A percentile compares a stretch with the other conserved stretches of the same genome.
phyloP scores from a whole-genome alignment of 192 early-diverging fungal genomes.

The Radiomyces spectabilis region DNA sequence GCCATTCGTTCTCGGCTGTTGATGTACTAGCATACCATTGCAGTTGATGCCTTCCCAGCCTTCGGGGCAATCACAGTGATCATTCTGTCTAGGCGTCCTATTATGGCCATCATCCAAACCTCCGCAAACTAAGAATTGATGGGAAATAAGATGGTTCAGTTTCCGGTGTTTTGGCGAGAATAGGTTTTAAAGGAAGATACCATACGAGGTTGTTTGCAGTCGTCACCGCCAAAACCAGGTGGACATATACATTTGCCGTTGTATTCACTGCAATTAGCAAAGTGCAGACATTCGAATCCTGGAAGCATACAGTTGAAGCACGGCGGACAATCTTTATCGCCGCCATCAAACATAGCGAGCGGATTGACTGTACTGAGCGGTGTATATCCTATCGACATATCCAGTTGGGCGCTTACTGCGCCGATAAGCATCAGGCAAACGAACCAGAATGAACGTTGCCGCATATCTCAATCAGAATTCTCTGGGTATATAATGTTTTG shows the following conservation, averaged over 20 bases:
- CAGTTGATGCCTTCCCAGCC: conserved; percentile 95
- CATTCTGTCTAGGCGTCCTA: conserved; percentile 44
- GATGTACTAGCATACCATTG: conserved; percentile 49
- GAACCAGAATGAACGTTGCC: too few relatives aligned
- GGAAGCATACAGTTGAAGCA: conserved; percentile 85
- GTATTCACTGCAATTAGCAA: conserved; percentile 64
- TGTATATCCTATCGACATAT: too few relatives aligned
- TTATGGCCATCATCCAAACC: conserved; percentile 58
- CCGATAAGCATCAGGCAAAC: too few relatives aligned
- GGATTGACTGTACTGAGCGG: too few relatives aligned
- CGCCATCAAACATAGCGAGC: too few relatives aligned
- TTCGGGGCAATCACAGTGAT: conserved; percentile 67
- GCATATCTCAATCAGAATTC: too few relatives aligned
- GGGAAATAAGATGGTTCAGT: neutral
- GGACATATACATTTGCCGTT: conserved; percentile 72
- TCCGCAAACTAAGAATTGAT: conserved; percentile 54
- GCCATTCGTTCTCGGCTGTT: neutral
- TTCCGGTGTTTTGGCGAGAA: neutral
- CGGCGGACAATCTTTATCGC: conserved; percentile 52
- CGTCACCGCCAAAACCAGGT: conserved; percentile 71
- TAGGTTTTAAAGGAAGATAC: neutral
- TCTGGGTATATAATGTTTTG: too few relatives aligned
- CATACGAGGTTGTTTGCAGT: conserved; percentile 65
- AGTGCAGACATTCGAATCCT: conserved; percentile 65
- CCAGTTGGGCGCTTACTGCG: too few relatives aligned